phyloP scores from a whole-genome alignment of 106 monocot genomes.

The Posidonia australis region DNA sequence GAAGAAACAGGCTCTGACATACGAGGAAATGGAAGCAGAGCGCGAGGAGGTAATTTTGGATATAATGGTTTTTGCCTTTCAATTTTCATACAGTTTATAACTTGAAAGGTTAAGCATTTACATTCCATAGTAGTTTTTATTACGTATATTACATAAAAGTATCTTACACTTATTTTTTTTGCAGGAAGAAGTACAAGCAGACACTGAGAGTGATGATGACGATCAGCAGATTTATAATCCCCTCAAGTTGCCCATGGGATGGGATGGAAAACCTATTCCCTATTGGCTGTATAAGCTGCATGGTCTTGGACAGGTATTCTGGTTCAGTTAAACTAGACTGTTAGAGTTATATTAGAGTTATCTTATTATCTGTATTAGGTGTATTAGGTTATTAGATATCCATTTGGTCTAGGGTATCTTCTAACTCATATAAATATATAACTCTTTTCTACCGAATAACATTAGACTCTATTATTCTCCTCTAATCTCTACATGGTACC shows the following conservation, averaged over 20 bases:
- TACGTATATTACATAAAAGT: too few relatives aligned
- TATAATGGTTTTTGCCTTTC: neutral
- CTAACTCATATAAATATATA: too few relatives aligned
- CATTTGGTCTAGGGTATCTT: too few relatives aligned
- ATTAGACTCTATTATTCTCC: too few relatives aligned
- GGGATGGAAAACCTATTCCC: conserved; percentile 98
- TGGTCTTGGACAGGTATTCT: conserved; percentile 85
- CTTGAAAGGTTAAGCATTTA: too few relatives aligned
- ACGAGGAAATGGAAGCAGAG: conserved; percentile 99
- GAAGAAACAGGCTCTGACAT: conserved; percentile 93
- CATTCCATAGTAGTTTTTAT: too few relatives aligned
- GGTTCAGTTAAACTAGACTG: neutral
- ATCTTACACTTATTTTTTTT: conserved; percentile 5
- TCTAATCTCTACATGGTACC: too few relatives aligned
- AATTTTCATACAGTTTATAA: neutral
- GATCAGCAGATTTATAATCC: conserved; percentile 97
- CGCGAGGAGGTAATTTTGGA: conserved; percentile 71
- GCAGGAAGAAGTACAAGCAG: conserved; percentile 84
- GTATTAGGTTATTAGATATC: too few relatives aligned
- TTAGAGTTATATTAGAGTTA: too few relatives aligned
- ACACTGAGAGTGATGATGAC: conserved; percentile 94
- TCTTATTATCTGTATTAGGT: too few relatives aligned
- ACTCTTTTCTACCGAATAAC: too few relatives aligned
- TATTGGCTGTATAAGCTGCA: conserved; percentile 99
- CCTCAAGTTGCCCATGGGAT: conserved; percentile 96